Conservation (phyloP, 2,329 filamentous ascomycete species). For the Pseudogymnoascus sp. region DNA sequence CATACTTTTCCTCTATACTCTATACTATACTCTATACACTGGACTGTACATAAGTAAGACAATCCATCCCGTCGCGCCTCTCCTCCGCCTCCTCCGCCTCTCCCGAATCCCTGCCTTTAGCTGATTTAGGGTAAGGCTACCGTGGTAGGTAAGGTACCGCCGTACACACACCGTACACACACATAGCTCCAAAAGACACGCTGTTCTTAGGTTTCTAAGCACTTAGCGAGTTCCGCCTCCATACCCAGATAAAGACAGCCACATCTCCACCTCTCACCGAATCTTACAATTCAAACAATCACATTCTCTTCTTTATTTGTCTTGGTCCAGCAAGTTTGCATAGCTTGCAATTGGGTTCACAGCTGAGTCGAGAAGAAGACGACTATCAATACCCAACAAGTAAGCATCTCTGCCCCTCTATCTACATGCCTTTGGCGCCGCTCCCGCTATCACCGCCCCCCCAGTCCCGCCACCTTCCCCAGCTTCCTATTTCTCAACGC, state of each 20-base stretch:
- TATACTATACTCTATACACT: background rate
- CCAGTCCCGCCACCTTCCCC: conserved; percentile 1
- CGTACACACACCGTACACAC: background rate
- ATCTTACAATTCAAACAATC: conserved; percentile 3
- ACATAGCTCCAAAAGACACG: conserved; percentile 8
- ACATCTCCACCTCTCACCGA: background rate
- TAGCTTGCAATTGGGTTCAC: conserved; percentile 7
- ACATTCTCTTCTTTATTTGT: conserved; percentile 5
- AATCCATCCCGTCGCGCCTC: background rate
- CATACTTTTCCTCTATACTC: background rate
- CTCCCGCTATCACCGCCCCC: background rate
- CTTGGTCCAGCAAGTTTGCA: conserved; percentile 6
- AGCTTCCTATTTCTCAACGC: background rate
- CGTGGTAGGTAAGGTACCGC: conserved; percentile 1
- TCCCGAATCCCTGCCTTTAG: background rate
- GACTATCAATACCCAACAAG: background rate
- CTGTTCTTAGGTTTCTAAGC: conserved; percentile 9
- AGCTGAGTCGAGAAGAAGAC: conserved; percentile 1
- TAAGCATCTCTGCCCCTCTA: background rate
- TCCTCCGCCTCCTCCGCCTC: background rate
- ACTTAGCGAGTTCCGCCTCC: conserved; percentile 1
- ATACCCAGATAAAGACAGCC: background rate
- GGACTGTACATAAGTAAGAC: background rate
- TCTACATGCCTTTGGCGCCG: background rate
- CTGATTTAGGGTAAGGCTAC: conserved; percentile 6